Percentiles rank a stretch among this genome's conserved stretches.
Evolutionary conservation across 1,284 basidiomycete species (phyloP).

Genomic region (Stereum hirsutum): DNA sequence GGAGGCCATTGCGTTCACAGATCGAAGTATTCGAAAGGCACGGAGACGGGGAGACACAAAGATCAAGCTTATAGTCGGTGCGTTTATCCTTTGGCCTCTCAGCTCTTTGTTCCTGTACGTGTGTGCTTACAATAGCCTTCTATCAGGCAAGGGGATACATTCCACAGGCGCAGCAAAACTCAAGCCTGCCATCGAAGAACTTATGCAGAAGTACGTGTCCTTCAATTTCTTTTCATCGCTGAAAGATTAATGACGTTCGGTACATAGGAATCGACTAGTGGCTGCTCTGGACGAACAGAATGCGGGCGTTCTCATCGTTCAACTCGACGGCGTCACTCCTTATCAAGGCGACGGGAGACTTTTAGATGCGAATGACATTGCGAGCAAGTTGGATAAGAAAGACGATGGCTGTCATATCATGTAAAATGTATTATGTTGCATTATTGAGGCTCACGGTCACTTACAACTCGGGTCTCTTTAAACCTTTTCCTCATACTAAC

Average conservation of each 20-base stretch:
- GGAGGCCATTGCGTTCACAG: conserved; percentile 75
- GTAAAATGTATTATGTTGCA: too few species aligned
- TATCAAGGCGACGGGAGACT: too few species aligned
- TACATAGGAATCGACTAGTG: conserved; percentile 54
- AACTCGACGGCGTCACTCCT: conserved; percentile 45
- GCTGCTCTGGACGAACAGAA: conserved; percentile 81
- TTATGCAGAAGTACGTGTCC: conserved; percentile 74
- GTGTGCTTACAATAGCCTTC: neutral
- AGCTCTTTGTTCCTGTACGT: neutral
- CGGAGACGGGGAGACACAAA: conserved; percentile 58
- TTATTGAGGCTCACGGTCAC: too few species aligned
- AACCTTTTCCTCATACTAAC: too few species aligned
- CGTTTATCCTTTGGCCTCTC: conserved; percentile 14
- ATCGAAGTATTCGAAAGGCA: conserved; percentile 61
- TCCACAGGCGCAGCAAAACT: conserved; percentile 81
- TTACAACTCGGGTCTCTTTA: too few species aligned
- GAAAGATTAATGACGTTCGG: neutral
- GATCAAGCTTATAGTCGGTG: conserved; percentile 83
- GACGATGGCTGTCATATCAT: too few species aligned
- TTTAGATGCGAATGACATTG: too few species aligned
- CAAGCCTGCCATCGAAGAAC: conserved; percentile 86
- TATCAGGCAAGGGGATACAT: conserved; percentile 75
- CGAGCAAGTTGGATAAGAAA: too few species aligned
- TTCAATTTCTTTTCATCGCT: conserved; percentile 1
- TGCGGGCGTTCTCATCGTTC: conserved; percentile 79